These are phyloP conservation scores for Gymnopilus dilepis DNA, from an alignment of 768 basidiomycete genomes.

Conservation along the genomic window DNA sequence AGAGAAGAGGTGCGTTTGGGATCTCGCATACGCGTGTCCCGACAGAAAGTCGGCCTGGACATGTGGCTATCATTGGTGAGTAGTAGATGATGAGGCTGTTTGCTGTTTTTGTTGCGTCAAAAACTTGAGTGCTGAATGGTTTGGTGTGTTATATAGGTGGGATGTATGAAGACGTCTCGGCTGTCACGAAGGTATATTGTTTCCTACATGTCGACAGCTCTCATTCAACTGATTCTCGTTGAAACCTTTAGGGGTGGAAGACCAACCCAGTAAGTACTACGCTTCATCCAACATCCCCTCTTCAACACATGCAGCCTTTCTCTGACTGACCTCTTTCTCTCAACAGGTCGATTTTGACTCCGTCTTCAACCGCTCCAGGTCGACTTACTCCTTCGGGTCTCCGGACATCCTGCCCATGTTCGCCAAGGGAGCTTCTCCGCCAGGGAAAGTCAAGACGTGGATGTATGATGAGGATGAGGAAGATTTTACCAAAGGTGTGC, in stretches of 20 bases:
- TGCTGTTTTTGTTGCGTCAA: background rate
- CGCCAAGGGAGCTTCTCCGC: conserved; percentile 67
- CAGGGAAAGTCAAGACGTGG: conserved; percentile 76
- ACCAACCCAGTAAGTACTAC: conserved; percentile 66
- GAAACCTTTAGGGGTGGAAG: conserved; percentile 73
- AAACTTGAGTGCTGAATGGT: background rate
- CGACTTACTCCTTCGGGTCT: conserved; percentile 84
- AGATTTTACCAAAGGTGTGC: conserved; percentile 82
- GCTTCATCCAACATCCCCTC: background rate
- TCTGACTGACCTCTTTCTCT: too few relatives aligned
- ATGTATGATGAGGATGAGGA: conserved; percentile 78
- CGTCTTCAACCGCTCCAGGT: conserved; percentile 81
- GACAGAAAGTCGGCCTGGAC: conserved; percentile 87
- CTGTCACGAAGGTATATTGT: conserved; percentile 74
- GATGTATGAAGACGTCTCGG: conserved; percentile 91
- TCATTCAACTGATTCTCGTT: conserved; percentile 3
- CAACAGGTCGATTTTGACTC: conserved; percentile 88
- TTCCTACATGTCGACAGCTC: background rate
- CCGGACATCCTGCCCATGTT: conserved; percentile 94
- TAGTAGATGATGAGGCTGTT: background rate
- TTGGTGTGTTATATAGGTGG: conserved; percentile 51
- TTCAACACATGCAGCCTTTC: conserved; percentile 30
- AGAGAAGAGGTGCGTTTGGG: conserved; percentile 76
- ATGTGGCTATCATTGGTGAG: conserved; percentile 84
- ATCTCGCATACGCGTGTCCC: conserved; percentile 87